Base-by-base conservation (phyloP, 192 early-diverging fungal genomes). In the Backusella luteola region DNA sequence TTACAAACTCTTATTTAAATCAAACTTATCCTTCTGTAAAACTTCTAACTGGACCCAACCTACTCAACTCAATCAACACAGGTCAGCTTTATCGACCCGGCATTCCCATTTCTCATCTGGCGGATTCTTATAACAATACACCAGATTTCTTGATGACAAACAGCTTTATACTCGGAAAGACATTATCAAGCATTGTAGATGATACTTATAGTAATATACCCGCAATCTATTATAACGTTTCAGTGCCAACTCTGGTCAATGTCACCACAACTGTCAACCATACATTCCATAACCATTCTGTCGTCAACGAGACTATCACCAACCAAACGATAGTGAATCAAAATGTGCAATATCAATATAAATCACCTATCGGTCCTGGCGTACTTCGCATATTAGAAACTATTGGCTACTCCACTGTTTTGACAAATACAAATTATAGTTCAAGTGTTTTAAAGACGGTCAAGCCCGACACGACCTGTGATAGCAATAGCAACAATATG, bases 391-490 rank as follows among this genome's bases (percentile, higher is more conserved):
- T 80, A 6, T 52, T 80, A 36, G 79, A 80, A 26, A 67, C 75
- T 15, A 76, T 80, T 21, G 79, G 79, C n/a, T 80, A 80, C 42
- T 77, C 79, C 7, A 80, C 79, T n/a, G 79, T 80, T 5, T 67
- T 79, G 1, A 67, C 77, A 36, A 69, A 79, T 34, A 52, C 72
- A 46, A 79, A 74, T 44, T 74, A 74, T 9, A 74, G 67, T 34
- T 70, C 68, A 4, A 52, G 42, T 11, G 12, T 35, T 23, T 17
- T 39, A 36, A 49, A 69, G 56, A 63, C 56, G 14, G 66, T 66
- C 53, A 74, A 74, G 15, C 73, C 56, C 23, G 56, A 63, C 26
- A 63, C 56, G 3, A 63, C 56, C 12, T 63, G 56, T 29, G 56
- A 63, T 26, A 63, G 26, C 23, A 63, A 14, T 63, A 63, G 7